These are phyloP conservation scores for Botrytis aclada DNA, from an alignment of 2,329 filamentous ascomycete species.

Conservation along the genomic window DNA sequence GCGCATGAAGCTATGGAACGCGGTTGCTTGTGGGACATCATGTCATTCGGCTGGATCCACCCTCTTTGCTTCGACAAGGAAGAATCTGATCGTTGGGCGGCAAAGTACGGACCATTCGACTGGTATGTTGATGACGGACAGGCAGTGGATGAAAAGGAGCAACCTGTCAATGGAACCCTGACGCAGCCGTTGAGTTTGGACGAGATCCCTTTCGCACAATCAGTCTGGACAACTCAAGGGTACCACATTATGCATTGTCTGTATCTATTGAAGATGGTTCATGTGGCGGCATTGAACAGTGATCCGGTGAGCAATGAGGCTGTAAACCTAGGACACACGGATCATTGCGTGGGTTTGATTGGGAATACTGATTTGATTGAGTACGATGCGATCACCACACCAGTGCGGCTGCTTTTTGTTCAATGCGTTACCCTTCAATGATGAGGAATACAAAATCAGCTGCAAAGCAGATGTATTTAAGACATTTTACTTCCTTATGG, in stretches of 20 bases:
- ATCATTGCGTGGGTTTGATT: background rate
- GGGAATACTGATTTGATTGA: background rate
- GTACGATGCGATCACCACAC: background rate
- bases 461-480: background rate
- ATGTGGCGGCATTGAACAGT: background rate
- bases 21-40: conserved; percentile 6
- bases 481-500: background rate
- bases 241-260: conserved; percentile 1
- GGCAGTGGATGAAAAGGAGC: background rate
- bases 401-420: background rate
- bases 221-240: background rate
- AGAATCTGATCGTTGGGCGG: background rate
- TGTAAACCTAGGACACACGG: background rate
- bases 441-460: background rate
- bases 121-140: background rate
- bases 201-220: background rate
- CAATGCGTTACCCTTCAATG: background rate
- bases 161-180: background rate
- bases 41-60: conserved; percentile 5
- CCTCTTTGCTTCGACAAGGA: conserved; percentile 3
- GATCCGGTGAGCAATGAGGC: background rate
- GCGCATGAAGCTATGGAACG: background rate
- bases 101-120: conserved; percentile 6
- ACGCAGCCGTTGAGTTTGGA: background rate
- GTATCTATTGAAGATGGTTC: conserved; percentile 4